Conservation (phyloP, 371 early-diverging fungal species). For the Mortierella polycephala region DNA sequence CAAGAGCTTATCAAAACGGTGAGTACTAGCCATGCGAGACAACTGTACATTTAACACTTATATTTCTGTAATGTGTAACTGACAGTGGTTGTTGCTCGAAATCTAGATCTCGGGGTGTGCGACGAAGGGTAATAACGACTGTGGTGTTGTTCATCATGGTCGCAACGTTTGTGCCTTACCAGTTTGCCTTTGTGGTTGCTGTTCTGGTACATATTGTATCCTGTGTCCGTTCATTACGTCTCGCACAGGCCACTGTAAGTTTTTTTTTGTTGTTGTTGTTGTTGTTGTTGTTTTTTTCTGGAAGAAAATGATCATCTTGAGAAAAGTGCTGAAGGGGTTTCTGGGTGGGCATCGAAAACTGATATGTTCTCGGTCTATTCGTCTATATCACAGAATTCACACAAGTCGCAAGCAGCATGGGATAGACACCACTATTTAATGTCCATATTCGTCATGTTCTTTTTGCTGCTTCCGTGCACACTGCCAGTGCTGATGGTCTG, state of each 20-base stretch:
- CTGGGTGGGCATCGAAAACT: background rate
- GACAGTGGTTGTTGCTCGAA: background rate
- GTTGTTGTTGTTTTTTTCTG: slow-evolving; percentile 41
- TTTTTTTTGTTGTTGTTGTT: background rate
- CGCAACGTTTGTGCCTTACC: slow-evolving; percentile 82
- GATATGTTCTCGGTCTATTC: background rate
- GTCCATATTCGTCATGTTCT: slow-evolving; percentile 66
- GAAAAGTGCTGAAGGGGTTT: background rate
- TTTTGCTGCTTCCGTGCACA: slow-evolving; percentile 70
- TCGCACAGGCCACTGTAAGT: slow-evolving; percentile 58
- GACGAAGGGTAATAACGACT: slow-evolving; percentile 67
- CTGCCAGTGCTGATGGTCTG: slow-evolving; percentile 73
- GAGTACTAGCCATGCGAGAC: background rate
- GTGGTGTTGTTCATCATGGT: slow-evolving; percentile 72
- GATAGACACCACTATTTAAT: slow-evolving; percentile 70
- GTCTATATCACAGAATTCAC: slow-evolving; percentile 9
- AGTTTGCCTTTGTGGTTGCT: slow-evolving; percentile 83
- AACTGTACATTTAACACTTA: background rate
- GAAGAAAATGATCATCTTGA: background rate
- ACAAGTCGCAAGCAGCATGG: slow-evolving; percentile 40
- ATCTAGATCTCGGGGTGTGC: slow-evolving; percentile 55
- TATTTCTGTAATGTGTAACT: slow-evolving; percentile 7
- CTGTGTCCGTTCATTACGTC: slow-evolving; percentile 65
- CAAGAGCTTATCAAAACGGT: slow-evolving; percentile 51
- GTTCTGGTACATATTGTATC: slow-evolving; percentile 79